A percentile compares a stretch with the other conserved stretches of the same genome.
Evolutionary conservation across 331 rosid species (phyloP).

Genomic region (Spiraea crenata): DNA sequence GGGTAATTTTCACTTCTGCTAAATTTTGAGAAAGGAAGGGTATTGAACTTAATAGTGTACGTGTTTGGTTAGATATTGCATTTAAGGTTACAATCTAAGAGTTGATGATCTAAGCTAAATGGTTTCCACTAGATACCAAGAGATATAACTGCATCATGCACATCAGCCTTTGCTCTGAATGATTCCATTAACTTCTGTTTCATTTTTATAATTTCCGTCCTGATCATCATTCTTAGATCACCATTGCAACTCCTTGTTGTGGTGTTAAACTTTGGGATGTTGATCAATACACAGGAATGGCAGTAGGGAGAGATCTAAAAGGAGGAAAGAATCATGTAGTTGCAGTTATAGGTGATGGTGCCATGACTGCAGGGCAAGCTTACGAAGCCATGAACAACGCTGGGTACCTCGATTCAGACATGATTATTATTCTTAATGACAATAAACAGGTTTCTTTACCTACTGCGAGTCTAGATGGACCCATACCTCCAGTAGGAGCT

Average conservation of each 20-base stretch:
- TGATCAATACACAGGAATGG: constrained; percentile 69
- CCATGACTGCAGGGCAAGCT: constrained; percentile 98
- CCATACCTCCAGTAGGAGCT: constrained; percentile 86
- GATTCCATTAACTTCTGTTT: neutral
- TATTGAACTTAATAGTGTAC: neutral
- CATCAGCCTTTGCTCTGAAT: neutral
- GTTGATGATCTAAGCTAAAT: neutral
- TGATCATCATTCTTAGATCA: neutral
- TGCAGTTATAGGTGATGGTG: constrained; percentile 83
- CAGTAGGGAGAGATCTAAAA: constrained; percentile 83
- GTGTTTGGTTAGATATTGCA: neutral
- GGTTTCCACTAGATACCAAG: neutral
- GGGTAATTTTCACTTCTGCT: constrained; percentile 48
- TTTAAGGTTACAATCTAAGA: neutral
- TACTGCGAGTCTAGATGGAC: constrained; percentile 83
- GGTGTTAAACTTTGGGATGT: constrained; percentile 14
- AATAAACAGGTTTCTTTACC: constrained; percentile 91
- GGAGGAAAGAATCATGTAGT: constrained; percentile 61
- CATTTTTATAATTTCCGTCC: neutral
- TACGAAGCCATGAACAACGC: constrained; percentile 99
- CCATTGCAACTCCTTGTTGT: neutral
- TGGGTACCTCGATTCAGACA: constrained; percentile 83
- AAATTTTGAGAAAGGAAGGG: neutral
- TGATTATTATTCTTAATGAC: constrained; percentile 84
- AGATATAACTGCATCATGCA: neutral